A percentile compares a stretch with the other conserved stretches of the same genome.
These are phyloP conservation scores for Ceratocystis papillata DNA, from an alignment of 2,329 filamentous ascomycete species.

Conservation along the genomic window DNA sequence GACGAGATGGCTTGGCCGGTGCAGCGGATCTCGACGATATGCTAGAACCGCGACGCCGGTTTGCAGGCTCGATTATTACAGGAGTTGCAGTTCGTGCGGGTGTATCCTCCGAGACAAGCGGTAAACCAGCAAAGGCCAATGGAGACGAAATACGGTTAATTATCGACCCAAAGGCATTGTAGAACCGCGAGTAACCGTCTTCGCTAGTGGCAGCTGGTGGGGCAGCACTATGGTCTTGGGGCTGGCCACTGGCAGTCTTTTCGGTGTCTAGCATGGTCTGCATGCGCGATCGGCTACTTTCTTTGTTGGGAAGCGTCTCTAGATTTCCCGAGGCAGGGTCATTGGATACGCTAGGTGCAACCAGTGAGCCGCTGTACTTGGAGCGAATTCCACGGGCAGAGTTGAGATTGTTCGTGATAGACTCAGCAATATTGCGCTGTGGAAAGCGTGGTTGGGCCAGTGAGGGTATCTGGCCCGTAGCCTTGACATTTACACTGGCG, in stretches of 20 bases:
- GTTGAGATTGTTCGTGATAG: slow-evolving; percentile 79
- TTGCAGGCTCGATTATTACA: slow-evolving; percentile 12
- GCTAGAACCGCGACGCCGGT: slow-evolving; percentile 22
- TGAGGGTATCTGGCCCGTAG: slow-evolving; percentile 40
- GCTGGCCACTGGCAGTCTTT: slow-evolving; percentile 42
- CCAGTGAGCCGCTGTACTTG: slow-evolving; percentile 53
- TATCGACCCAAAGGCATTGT: slow-evolving; percentile 78
- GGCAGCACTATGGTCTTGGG: not conserved
- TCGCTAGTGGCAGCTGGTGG: slow-evolving; percentile 36
- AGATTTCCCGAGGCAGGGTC: slow-evolving; percentile 63
- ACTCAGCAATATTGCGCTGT: slow-evolving; percentile 59
- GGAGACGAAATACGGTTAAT: slow-evolving; percentile 84
- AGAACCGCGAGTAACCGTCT: slow-evolving; percentile 81
- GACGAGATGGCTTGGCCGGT: slow-evolving; percentile 10
- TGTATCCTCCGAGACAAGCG: slow-evolving; percentile 51
- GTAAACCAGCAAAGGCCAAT: slow-evolving; percentile 83
- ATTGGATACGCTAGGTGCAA: slow-evolving; percentile 61
- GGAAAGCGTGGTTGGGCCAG: slow-evolving; percentile 23
- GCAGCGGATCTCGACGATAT: slow-evolving; percentile 25
- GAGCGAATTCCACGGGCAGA: slow-evolving; percentile 70
- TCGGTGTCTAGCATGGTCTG: slow-evolving; percentile 45
- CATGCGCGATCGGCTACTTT: slow-evolving; percentile 42
- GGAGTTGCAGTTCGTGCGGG: slow-evolving; percentile 14
- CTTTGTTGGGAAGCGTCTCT: slow-evolving; percentile 44
- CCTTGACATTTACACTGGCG: not conserved